Base-by-base conservation (phyloP, 2,329 filamentous ascomycete genomes). In the Nigrospora oryzae region DNA sequence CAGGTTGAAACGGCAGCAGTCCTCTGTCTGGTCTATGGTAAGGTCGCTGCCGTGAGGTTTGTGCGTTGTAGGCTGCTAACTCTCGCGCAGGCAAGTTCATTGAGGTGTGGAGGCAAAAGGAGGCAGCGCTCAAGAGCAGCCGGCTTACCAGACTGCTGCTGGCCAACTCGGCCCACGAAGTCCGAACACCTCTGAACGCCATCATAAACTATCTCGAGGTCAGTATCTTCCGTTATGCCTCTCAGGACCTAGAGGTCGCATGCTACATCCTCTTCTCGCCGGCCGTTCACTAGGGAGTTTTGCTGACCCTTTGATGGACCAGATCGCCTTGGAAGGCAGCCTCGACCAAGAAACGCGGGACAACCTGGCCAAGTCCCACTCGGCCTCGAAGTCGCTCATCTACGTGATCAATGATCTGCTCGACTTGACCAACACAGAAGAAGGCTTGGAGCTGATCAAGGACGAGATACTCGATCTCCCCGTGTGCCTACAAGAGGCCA, bases 331-430 rank as follows among this genome's bases (percentile, higher is more conserved):
- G 1, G 89, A 95, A 64, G 88, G 89, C 0, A 68, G 73, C 0
- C 68, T 95, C 3, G 89, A 95, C 51, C 69, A 79, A 14, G 89
- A 95, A 57, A 95, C 87, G 0, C 74, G 90, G 16, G 89, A 95
- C 5, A 94, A 93, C 48, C 68, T 95, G 6, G 76, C 84, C 1
- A 84, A 82, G 53, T 95, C 89, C 1, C 87, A 95, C 59, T 94
- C 89, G 1, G 89, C 89, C 4, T 95, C 89, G 0, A 95, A 95
- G 57, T 94, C 89, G 0, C 68, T 95, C 23, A 91, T 95, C 5
- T 95, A 94, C 59, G 89, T 95, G 11, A 95, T 95, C 66, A 95
- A 95, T 52, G 89, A 95, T 59, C 71, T 95, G 2, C 71, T 95
- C 1, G 89, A 95, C 58, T 69, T 95, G 30, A 95, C 90, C 1